These are phyloP conservation scores for Metrosideros polymorpha DNA, from an alignment of 441 rosid species.

Conservation along the genomic window DNA sequence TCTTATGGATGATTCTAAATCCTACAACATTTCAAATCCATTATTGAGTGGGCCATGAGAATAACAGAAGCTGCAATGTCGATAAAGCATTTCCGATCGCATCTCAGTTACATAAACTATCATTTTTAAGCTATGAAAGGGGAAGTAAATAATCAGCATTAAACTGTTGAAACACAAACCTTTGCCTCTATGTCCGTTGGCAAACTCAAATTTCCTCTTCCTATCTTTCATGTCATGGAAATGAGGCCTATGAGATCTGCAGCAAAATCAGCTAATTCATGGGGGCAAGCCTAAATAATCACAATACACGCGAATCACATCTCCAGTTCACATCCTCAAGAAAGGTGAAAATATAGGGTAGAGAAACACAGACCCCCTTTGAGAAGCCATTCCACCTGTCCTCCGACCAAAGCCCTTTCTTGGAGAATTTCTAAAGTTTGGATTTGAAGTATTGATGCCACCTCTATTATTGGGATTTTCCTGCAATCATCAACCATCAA, in stretches of 20 bases:
- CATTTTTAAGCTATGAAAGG: not conserved
- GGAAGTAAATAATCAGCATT: not conserved
- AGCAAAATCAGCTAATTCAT: conserved; percentile 6
- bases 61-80: not conserved
- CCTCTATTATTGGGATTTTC: conserved; percentile 25
- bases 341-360: not conserved
- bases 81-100: not conserved
- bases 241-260: conserved; percentile 52
- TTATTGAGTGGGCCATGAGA: not conserved
- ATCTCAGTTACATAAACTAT: not conserved
- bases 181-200: conserved; percentile 33
- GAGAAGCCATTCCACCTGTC: conserved; percentile 23
- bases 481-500: conserved; percentile 25
- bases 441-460: conserved; percentile 12
- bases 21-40: not conserved
- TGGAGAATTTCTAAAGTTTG: conserved; percentile 25
- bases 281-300: not conserved
- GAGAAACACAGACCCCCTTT: conserved; percentile 31
- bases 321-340: not conserved
- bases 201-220: conserved; percentile 37
- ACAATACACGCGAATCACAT: not conserved
- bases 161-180: conserved; percentile 26
- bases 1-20: not conserved
- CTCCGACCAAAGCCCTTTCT: conserved; percentile 27
- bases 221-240: conserved; percentile 25